Conservation (phyloP, 1,139 yeast species). For the Arxiozyma slooffiae region DNA sequence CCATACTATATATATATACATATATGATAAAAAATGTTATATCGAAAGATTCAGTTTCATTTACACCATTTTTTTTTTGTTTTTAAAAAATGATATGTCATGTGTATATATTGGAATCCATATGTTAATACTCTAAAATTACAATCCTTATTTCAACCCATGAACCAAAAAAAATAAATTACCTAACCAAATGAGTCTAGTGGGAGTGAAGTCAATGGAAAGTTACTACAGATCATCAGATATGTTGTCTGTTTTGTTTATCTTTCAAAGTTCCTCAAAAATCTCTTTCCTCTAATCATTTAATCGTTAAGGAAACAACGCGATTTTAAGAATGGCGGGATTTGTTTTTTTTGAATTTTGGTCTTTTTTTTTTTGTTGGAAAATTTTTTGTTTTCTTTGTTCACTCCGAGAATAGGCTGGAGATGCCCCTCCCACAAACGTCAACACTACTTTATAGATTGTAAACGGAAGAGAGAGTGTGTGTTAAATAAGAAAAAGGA, state of each 20-base stretch:
- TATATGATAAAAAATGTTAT: neutral
- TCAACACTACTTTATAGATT: too few relatives aligned
- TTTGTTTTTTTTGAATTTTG: too few relatives aligned
- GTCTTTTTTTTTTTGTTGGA: too few relatives aligned
- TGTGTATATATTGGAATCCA: constrained; percentile 13
- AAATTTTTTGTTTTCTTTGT: too few relatives aligned
- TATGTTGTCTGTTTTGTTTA: neutral
- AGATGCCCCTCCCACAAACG: too few relatives aligned
- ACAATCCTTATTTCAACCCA: constrained; percentile 17
- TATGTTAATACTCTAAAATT: constrained; percentile 6
- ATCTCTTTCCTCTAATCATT: too few relatives aligned
- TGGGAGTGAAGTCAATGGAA: neutral
- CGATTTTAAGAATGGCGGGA: too few relatives aligned
- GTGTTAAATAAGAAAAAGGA: too few relatives aligned
- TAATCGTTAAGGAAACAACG: too few relatives aligned
- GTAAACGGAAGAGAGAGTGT: too few relatives aligned
- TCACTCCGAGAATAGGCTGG: too few relatives aligned
- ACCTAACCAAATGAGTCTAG: neutral
- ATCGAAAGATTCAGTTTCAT: constrained; percentile 3
- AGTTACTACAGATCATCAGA: neutral
- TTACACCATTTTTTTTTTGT: constrained; percentile 19
- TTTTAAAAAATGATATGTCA: constrained; percentile 13
- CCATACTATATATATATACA: constrained; percentile 2
- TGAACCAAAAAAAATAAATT: constrained; percentile 9
- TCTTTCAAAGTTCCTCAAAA: too few relatives aligned